Base-by-base conservation (phyloP, 2,329 filamentous ascomycete genomes). In the Fusarium subglutinans region DNA sequence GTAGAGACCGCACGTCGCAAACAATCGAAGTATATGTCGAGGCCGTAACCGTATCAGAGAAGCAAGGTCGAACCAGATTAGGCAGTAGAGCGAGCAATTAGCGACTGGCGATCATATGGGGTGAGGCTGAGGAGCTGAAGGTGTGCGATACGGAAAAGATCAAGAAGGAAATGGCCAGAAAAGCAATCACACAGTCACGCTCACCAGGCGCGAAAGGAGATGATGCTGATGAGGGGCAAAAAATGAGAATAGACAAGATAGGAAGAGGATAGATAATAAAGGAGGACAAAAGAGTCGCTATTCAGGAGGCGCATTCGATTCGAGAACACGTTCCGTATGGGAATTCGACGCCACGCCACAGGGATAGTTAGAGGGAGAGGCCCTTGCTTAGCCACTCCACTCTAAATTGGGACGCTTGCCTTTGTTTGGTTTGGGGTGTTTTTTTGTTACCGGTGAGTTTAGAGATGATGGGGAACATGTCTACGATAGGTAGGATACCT, bases 221-320 rank as follows among this genome's bases (percentile, higher is more conserved):
- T 17, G 58, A 54, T 26, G 62, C 73, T 51, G 70, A 75, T 33
- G 66, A 74, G 56, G 72, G 62, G 41, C 43, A 58, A 70, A 38
- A 66, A 54, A 54, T 24, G 55, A 68, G 66, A 68, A 68, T 62
- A 68, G 30, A 68, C 37, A 59, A 59, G 33, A 38, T 28, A 59
- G 37, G 41, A 59, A 38, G 30, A 43, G 43, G 47, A 70, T 50
- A 61, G 47, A 72, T 47, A 59, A 69, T 51, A 61, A 70, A 62
- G 62, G 70, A 64, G 47, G 66, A 70, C 43, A 61, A 55, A 48
- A 48, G 44, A 53, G 56, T 48, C 37, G 51, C 37, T 61, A 62
- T 72, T 74, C 70, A 76, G 74, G 74, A 76, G 73, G 69, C 63
- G 72, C 53, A 72, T 72, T 64, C 41, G 43, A 72, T 66, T 75